These are phyloP conservation scores for Dictyostelium capitatum DNA, from an alignment of 78 protist genomes.

Conservation along the genomic window DNA sequence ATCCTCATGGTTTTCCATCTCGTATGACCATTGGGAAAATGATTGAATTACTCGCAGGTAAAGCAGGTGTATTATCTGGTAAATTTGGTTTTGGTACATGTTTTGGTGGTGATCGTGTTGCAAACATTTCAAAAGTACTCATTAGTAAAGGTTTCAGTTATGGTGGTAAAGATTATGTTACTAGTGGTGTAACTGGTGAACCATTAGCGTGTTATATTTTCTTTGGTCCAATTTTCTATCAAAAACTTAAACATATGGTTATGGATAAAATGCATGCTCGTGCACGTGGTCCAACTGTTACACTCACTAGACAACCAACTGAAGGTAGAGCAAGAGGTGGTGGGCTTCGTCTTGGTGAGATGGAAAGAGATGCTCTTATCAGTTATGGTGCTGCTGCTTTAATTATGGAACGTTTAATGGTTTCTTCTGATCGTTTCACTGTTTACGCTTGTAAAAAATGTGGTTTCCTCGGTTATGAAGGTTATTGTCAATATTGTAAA, in stretches of 20 bases:
- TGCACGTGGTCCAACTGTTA: slow-evolving; percentile 98
- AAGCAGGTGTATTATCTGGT: slow-evolving; percentile 86
- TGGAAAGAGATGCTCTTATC: slow-evolving; percentile 99
- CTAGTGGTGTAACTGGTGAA: slow-evolving; percentile 99
- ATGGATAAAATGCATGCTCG: slow-evolving; percentile 99
- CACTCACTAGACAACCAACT: slow-evolving; percentile 98
- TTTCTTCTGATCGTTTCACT: slow-evolving; percentile 94
- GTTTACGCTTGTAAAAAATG: slow-evolving; percentile 99
- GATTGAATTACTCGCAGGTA: slow-evolving; percentile 98
- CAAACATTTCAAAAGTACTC: slow-evolving; percentile 86
- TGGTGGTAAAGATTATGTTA: slow-evolving; percentile 97
- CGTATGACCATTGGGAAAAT: slow-evolving; percentile 99
- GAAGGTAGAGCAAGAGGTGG: slow-evolving; percentile 99
- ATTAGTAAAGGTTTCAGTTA: slow-evolving; percentile 93
- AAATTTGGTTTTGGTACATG: slow-evolving; percentile 97
- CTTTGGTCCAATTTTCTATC: slow-evolving; percentile 99
- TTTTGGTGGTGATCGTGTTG: slow-evolving; percentile 96
- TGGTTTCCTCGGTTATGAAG: slow-evolving; percentile 96
- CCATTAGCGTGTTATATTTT: slow-evolving; percentile 91
- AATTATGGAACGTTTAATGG: slow-evolving; percentile 97
- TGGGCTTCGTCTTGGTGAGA: slow-evolving; percentile 99
- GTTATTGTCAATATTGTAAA: slow-evolving; percentile 93
- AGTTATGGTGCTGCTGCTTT: slow-evolving; percentile 98
- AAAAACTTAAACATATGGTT: slow-evolving; percentile 99
- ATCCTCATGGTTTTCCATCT: slow-evolving; percentile 99